phyloP scores from a whole-genome alignment of 495 filamentous ascomycete species.

The Polyplosphaeria fusca region DNA sequence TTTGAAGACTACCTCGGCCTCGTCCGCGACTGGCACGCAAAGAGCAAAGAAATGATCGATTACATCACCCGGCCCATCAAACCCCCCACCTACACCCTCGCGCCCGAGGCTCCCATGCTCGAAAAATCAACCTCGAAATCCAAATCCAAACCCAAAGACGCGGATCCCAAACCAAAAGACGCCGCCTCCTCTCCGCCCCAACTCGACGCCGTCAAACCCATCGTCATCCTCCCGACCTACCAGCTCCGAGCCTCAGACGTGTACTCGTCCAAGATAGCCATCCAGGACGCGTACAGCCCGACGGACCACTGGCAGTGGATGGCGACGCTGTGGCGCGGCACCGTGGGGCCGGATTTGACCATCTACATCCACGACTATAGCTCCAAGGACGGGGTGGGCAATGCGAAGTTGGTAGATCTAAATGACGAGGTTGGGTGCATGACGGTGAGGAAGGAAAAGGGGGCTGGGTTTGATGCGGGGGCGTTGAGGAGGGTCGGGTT shows the following conservation, averaged over 20 bases:
- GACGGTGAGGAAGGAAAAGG: constrained; percentile 54
- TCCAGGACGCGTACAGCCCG: constrained; percentile 72
- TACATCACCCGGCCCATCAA: constrained; percentile 53
- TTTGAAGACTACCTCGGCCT: constrained; percentile 60
- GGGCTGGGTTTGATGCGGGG: constrained; percentile 56
- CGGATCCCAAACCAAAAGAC: background rate
- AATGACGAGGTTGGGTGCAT: constrained; percentile 52
- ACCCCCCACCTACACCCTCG: background rate
- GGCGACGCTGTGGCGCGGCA: constrained; percentile 88
- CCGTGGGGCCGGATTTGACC: constrained; percentile 81
- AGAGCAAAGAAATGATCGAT: constrained; percentile 61
- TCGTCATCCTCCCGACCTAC: constrained; percentile 74
- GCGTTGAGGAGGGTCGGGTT: constrained; percentile 70
- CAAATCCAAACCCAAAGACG: background rate
- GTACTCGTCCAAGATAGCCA: constrained; percentile 68
- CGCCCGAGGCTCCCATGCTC: background rate
- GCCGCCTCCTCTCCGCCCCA: constrained; percentile 3
- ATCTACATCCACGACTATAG: constrained; percentile 56
- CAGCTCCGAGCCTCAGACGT: constrained; percentile 72
- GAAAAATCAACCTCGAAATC: background rate
- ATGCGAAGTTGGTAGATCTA: constrained; percentile 55
- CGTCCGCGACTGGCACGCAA: constrained; percentile 69
- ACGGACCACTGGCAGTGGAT: constrained; percentile 98
- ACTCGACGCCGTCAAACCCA: constrained; percentile 43
- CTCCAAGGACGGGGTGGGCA: constrained; percentile 30